Base-by-base conservation (phyloP, 805 yeast genomes). In the Saturnispora saitoi region DNA sequence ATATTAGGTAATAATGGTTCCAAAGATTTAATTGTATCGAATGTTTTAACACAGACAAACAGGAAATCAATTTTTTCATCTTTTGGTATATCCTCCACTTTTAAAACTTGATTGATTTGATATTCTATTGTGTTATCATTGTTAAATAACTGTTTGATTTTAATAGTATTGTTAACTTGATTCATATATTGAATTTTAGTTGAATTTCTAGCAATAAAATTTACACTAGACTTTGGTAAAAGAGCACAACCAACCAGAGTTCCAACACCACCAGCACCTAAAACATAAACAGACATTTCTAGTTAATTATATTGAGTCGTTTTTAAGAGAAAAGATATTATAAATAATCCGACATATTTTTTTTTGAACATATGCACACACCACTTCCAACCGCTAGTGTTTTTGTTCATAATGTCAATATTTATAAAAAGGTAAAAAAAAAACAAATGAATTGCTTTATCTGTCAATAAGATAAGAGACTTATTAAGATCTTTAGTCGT, bases 1-100 rank as follows among this genome's bases (percentile, higher is more conserved):
- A 91, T 71, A 48, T 66, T 66, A 1, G 73, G 70, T 19, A 78
- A 52, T 46, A 80, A 70, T 3, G 83, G 83, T 31, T 57, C 59
- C 15, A 90, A 51, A 0, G 97, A 95, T 3, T 64, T 62, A 20
- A 71, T 66, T 0, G 95, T 84, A 58, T 84, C 86, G 52, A 83
- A 79, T 0, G 95, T 80, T 64, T 91, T 91, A 4, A 95, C 88
- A 9, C 95, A 70, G 9, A 91, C 74, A 8, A 91, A 72, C 51
- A 91, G 49, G 43, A 55, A 56, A 22, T 57, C 59, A 29, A 63
- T 61, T 9, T 28, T 36, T 1, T 53, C 45, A 19, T 56, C 63
- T 17, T 32, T 11, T 3, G 55, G 54, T 5, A 63, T 44, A 8
- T 48, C 36, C 11, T 58, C 56, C 2, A 52, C 54, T 30, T 26